Evolutionary conservation across 2,329 filamentous ascomycete species (phyloP), one percentile per base, ranked within the genome.

Genomic region (Nigrospora sphaerica): DNA sequence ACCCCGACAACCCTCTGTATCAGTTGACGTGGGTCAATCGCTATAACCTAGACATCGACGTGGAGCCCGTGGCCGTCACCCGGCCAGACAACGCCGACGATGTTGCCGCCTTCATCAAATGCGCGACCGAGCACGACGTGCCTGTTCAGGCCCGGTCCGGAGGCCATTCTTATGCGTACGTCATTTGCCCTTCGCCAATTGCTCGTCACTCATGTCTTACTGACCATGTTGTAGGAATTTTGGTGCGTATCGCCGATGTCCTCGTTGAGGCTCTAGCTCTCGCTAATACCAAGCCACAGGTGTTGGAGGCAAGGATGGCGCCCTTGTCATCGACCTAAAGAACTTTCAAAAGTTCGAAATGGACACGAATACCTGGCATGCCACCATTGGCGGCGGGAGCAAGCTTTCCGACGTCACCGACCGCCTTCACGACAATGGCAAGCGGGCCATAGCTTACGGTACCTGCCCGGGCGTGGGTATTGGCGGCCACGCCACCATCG

Each of bases 111-210:
- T 74, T 79, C 13, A 70, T 85, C 35, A 72, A 74, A 43, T 85
- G 81, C 56, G 81, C 80, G 6, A 66, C 58, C 2, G 50, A 70
- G 19, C 65, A 68, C 47, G 64, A 65, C 6, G 61, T 77, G 44
- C 75, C 77, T 52, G 78, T 85, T 0, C 80, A 84, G 56, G 75
- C 81, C 18, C 77, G 72, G 52, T 81, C 78, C 2, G 82, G 81
- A 4, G 82, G 82, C 0, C 82, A 85, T 55, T 84, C 79, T 0
- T 86, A 81, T 51, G 80, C 69, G 74, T 77, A 59, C 54, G 71
- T 49, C 3, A 28, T 28, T 28, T 9, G 23, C 23, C 7, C 6
- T 10, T 28, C 23, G 7, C 23, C 23, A 28, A 10, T 28, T 6
- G 23, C 23, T 6, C 23, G 23, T 28, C 4, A 28, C 23, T 9